Evolutionary conservation across 768 basidiomycete species (phyloP), one percentile per base, ranked within the genome.

Genomic region (Pholiota conissans): DNA sequence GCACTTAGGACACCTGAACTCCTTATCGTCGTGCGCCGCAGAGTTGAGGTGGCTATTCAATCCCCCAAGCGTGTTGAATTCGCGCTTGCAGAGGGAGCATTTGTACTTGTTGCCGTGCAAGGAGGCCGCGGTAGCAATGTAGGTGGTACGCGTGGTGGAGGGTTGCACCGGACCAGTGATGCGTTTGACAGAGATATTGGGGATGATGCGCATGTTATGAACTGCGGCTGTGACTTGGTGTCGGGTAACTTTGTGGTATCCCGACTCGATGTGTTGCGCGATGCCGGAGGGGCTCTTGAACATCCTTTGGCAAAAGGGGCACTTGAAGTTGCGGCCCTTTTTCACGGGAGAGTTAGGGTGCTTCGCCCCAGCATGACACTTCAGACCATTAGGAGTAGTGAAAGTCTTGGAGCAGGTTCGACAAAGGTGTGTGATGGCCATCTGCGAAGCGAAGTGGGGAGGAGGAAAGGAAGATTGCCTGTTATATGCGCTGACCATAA

Each of bases 1-100:
- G 62, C 79, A 80, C 59, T 69, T 71, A 30, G 79, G 79, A 57
- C 79, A 81, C 54, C 65, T 69, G 68, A 79, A 80, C 63, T 78
- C 71, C 50, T 74, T 65, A 29, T 55, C 65, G 56, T 76, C 74
- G 59, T 79, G 78, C 11, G 65, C 66, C 2, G 74, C 67, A 49
- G 76, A 78, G 59, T 67, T 67, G 34, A 75, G 62, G 52, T 77
- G 16, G 73, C 59, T 24, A 73, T 6, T 13, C 6, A 32, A 13
- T 6, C 7, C 30, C 13, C 7, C 6, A 6, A 6, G 13, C 7
- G 30, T 32, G 7, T 32, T 32, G 30, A 32, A 32, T 13, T 6
- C 6, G 6, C 13, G 6, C 6, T 32, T 13, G 30, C 30, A 32
- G 30, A 32, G 30, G 13, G 30, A 32, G 30, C 30, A 13, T 6